Base-by-base conservation (phyloP, 2,329 filamentous ascomycete genomes). In the Aspergillus luchuensis region DNA sequence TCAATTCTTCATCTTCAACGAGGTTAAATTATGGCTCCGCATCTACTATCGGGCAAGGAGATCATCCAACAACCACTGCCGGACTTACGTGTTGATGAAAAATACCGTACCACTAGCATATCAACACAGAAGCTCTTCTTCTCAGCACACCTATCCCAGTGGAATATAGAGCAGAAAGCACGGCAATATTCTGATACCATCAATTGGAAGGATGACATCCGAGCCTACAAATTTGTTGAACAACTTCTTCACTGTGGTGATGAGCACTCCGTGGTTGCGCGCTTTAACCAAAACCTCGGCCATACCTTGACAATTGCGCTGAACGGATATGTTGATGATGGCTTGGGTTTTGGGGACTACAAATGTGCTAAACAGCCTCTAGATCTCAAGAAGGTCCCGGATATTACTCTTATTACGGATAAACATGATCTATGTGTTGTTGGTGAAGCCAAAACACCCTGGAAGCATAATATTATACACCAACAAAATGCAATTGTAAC, bases 231-330 rank as follows among this genome's bases (percentile, higher is more conserved):
- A 38, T 48, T 19, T 23, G 30, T 23, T 4, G 48, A 48, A 56
- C 41, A 56, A 19, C 13, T 10, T 33, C 41, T 48, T 38, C 5
- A 47, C 3, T 56, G 41, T 38, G 25, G 41, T 5, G 41, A 56
- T 56, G 25, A 56, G 23, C 41, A 56, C 23, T 56, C 41, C 48
- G 41, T 56, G n/a, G 25, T 56, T 21, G 54, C 41, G 28, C 41
- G 41, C 25, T 56, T 47, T 48, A 56, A 56, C 38, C 54, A 56
- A 8, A 56, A 56, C 38, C 41, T 56, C 48, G 36, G n/a, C 41
- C 25, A 56, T 56, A 19, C 7, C 41, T 56, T 38, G 13, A 56
- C 25, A 23, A 25, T 19, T 48, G 5, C 19, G 21, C 54, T 56
- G 4, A 17, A 56, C 10, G 13, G 21, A 48, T 56, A 48, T 48